Evolutionary conservation across 1,139 yeast species (phyloP).

Genomic region (Geotrichum bryndzae): DNA sequence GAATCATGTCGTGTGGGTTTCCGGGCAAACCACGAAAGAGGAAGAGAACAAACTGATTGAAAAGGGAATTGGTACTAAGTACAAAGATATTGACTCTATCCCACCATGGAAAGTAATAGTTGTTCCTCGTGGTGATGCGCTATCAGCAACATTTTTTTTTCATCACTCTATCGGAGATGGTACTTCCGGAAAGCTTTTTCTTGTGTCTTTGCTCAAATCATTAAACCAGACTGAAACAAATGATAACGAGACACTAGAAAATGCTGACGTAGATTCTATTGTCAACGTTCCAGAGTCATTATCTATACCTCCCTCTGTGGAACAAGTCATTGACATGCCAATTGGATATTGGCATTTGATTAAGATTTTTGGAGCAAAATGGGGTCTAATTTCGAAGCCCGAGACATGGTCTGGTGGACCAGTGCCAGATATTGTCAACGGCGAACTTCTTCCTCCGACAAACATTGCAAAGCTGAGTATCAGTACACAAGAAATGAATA

Average conservation of each 20-base stretch:
- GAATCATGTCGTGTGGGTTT: slow-evolving; percentile 1
- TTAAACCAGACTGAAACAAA: background rate
- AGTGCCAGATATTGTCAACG: background rate
- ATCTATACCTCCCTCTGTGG: slow-evolving; percentile 6
- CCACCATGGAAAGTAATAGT: slow-evolving; percentile 16
- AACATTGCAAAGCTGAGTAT: background rate
- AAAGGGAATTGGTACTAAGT: background rate
- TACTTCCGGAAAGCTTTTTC: slow-evolving; percentile 12
- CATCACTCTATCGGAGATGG: slow-evolving; percentile 18
- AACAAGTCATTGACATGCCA: slow-evolving; percentile 3
- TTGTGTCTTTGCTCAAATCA: background rate
- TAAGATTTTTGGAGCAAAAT: background rate
- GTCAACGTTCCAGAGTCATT: background rate
- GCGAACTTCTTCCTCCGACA: background rate
- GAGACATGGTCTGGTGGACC: slow-evolving; percentile 8
- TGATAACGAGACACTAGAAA: background rate
- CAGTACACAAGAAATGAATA: background rate
- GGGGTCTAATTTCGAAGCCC: background rate
- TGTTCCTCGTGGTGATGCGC: background rate
- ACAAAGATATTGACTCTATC: background rate
- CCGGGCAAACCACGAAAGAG: background rate
- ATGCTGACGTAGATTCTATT: background rate
- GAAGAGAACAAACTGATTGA: background rate
- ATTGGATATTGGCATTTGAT: background rate
- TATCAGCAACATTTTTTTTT: slow-evolving; percentile 6